These are phyloP conservation scores for Phytophthora tubulina DNA, from an alignment of 352 stramenopile species.

Conservation along the genomic window DNA sequence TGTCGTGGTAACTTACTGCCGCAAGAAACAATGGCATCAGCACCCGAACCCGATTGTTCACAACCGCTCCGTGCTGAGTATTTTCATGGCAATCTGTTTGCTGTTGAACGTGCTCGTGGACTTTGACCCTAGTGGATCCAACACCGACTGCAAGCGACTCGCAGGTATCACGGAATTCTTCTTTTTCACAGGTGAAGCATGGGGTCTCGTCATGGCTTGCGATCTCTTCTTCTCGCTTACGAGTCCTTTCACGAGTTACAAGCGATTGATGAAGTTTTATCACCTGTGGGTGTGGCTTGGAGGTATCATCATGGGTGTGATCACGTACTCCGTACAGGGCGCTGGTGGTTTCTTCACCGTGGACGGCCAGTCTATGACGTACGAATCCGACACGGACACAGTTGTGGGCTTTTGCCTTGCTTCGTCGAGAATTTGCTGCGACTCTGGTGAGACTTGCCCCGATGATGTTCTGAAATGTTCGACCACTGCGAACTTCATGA, in stretches of 20 bases:
- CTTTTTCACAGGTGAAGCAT: constrained; percentile 89
- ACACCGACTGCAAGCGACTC: constrained; percentile 71
- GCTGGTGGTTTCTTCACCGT: constrained; percentile 89
- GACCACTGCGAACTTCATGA: constrained; percentile 71
- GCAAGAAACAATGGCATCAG: constrained; percentile 91
- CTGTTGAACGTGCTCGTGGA: constrained; percentile 86
- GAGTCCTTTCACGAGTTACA: constrained; percentile 92
- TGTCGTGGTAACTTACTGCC: constrained; percentile 88
- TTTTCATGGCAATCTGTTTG: constrained; percentile 87
- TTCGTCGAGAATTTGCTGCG: constrained; percentile 84
- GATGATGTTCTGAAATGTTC: constrained; percentile 53
- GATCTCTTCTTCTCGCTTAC: constrained; percentile 91
- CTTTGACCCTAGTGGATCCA: constrained; percentile 70
- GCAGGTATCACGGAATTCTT: constrained; percentile 91
- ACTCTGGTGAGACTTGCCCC: constrained; percentile 54
- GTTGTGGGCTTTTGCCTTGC: constrained; percentile 88
- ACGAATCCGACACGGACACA: constrained; percentile 63
- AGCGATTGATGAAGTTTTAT: constrained; percentile 91
- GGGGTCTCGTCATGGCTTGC: constrained; percentile 90
- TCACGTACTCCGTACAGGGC: constrained; percentile 72
- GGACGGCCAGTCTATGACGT: constrained; percentile 86
- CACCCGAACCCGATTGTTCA: constrained; percentile 92
- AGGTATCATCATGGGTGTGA: constrained; percentile 82
- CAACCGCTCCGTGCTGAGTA: constrained; percentile 84
- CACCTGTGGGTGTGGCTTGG: constrained; percentile 88